Evolutionary conservation across 331 rosid species (phyloP).

Genomic region (Arachis monticola): DNA sequence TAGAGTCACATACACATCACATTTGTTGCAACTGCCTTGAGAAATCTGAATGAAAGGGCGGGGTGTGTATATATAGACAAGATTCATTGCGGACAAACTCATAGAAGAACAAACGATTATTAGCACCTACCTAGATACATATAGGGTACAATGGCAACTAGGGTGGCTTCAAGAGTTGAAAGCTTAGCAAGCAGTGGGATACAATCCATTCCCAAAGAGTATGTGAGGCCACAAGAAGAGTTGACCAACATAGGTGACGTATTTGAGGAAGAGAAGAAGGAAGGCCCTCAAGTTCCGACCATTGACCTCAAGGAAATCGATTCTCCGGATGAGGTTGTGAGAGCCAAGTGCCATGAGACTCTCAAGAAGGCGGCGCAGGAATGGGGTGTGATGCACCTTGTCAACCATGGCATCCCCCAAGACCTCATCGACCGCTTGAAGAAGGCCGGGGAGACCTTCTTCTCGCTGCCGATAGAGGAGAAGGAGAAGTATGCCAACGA

Average conservation of each 20-base stretch:
- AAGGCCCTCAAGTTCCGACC: conserved; percentile 72
- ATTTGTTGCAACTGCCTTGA: no score
- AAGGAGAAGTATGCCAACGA: conserved; percentile 85
- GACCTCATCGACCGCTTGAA: conserved; percentile 53
- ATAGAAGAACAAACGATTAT: neutral
- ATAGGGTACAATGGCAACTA: conserved; percentile 42
- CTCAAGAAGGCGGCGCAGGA: conserved; percentile 70
- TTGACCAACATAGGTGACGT: conserved; percentile 58
- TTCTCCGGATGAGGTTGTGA: conserved; percentile 46
- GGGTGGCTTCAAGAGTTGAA: conserved; percentile 61
- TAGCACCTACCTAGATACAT: neutral
- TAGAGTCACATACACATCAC: no score
- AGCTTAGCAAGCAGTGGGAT: conserved; percentile 70
- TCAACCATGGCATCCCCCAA: conserved; percentile 74
- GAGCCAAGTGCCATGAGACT: conserved; percentile 55
- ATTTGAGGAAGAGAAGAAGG: conserved; percentile 69
- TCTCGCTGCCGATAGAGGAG: conserved; percentile 60
- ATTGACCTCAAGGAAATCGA: conserved; percentile 67
- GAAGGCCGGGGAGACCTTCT: conserved; percentile 62
- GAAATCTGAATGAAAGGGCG: no score
- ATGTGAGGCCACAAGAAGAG: conserved; percentile 78
- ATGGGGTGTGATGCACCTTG: conserved; percentile 88
- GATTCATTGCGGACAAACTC: no score
- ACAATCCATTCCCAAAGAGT: conserved; percentile 65
- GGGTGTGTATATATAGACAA: no score